Base-by-base conservation (phyloP, 176 grass and related monocot genomes). In the Ensete glaucum region DNA sequence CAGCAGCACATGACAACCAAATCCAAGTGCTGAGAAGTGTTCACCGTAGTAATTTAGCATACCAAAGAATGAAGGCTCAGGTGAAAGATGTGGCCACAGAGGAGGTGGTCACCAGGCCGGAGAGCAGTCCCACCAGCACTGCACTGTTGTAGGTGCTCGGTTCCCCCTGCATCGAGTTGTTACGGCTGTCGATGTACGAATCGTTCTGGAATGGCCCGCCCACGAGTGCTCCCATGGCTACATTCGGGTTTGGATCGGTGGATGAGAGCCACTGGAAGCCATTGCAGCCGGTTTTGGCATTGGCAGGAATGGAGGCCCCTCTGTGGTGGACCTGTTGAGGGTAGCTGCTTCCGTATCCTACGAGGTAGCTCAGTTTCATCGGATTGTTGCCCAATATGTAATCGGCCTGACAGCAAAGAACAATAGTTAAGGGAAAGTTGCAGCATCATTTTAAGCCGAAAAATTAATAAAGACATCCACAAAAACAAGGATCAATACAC, bases 121-220 rank as follows among this genome's bases (percentile, higher is more conserved):
- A 79, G 6, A 96, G 87, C 21, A 96, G 79, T 14, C 89, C 93
- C 10, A 92, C 87, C 17, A 96, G 81, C 8, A 86, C 85, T 20
- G 89, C 93, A 50, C 90, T 96, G 77, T 90, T 96, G 88, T 96
- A 96, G 25, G 93, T 96, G 89, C 85, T 96, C 2, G 93, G 87
- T 67, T 96, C 93, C 9, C 74, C 83, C 79, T 96, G 93, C 70
- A 90, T 62, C 1, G 93, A 83, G 16, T 96, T 96, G 71, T 96
- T 91, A 1, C 93, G 85, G 16, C 78, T 66, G 62, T 96, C 93
- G 8, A 96, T 76, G 0, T 84, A 96, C 19, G 85, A 79, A 73
- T 96, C 93, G 3, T 96, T 96, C 84, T 90, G 82, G 52, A 96
- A 96, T 19, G 93, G 93, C 2, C 93, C 93, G 10, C 93, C 93